Base-by-base conservation (phyloP, 352 stramenopile species). In the Phytophthora lateralis region DNA sequence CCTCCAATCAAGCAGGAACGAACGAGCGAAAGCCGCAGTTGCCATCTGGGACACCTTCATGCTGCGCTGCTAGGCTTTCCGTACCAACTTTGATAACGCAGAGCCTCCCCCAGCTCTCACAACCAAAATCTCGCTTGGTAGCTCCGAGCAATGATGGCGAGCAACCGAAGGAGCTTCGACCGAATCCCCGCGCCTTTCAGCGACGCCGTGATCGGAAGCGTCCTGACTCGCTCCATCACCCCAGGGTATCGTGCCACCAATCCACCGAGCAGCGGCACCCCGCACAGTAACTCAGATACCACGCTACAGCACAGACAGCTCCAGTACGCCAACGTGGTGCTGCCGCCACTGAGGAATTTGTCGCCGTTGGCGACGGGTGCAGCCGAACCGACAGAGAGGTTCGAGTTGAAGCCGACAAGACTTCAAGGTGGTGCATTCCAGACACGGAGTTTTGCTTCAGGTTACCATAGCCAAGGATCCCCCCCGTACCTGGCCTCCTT, bases 31-130 rank as follows among this genome's bases (percentile, higher is more conserved):
- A 60, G 27, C 35, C 41, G 44, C 51, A 66, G 53, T 45, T 62
- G 47, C 53, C 60, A 67, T 46, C 66, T 70, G 62, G 43, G 54
- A 47, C 55, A 66, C 39, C 66, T 70, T 70, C 30, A 45, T 64
- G 42, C 51, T 63, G 46, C 44, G 48, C 43, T 10, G 56, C 38
- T 15, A 30, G 51, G 54, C 60, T 68, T 21, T 67, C 58, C 46
- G 46, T 57, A 43, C 37, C 41, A 60, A 42, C 43, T 61, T 59
- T 70, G 60, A 73, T 73, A 73, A 73, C 66, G 60, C 37, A 62
- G 51, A 26, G 15, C 9, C 24, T n/a, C 9, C 20, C 26, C 21
- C 44, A 6, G 17, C 24, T 46, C 46, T 60, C 58, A 70, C 55
- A 70, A 66, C 34, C 42, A 49, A 61, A 62, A 46, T 46, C 30